Percentiles rank a stretch among this genome's conserved stretches.
These are phyloP conservation scores for Saccharomyces eubayanus DNA, from an alignment of 805 yeast species.

Conservation along the genomic window DNA sequence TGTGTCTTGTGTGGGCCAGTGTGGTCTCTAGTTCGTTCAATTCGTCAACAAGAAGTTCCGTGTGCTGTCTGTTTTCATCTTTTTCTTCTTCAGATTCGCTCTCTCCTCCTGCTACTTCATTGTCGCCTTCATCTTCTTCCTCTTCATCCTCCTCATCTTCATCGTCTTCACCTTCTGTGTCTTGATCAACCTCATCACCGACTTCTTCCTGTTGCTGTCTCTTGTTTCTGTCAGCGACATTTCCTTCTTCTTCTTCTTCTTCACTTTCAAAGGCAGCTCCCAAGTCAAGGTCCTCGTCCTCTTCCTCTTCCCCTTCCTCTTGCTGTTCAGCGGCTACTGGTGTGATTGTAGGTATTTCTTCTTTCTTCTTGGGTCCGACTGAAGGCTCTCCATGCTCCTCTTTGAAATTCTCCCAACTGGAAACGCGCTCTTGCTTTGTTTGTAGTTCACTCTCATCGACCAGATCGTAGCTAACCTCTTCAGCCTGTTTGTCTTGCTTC, in stretches of 20 bases:
- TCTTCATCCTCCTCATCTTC: constrained; percentile 42
- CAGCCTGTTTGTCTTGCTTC: constrained; percentile 73
- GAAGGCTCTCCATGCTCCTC: background rate
- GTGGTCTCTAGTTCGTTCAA: constrained; percentile 72
- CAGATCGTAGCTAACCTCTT: constrained; percentile 67
- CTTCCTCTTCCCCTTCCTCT: constrained; percentile 29
- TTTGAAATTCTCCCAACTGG: constrained; percentile 13
- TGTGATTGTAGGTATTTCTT: constrained; percentile 5
- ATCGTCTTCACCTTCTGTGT: constrained; percentile 30
- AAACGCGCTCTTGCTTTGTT: constrained; percentile 2
- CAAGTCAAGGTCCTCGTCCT: constrained; percentile 48
- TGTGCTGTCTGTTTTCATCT: constrained; percentile 54
- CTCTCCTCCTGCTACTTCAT: constrained; percentile 43
- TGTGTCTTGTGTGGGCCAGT: constrained; percentile 63
- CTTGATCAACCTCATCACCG: constrained; percentile 30
- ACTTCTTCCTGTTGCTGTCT: constrained; percentile 29
- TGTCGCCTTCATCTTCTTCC: constrained; percentile 38
- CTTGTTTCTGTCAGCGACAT: constrained; percentile 28
- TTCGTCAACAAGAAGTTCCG: constrained; percentile 75
- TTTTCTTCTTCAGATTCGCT: constrained; percentile 44
- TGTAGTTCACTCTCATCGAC: constrained; percentile 44
- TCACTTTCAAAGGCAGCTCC: constrained; percentile 45
- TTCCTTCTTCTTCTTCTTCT: constrained; percentile 27
- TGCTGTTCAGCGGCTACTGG: constrained; percentile 16
- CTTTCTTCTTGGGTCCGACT: constrained; percentile 6